Conservation (phyloP, 2,329 filamentous ascomycete genomes). For the Didymella segeticola region DNA sequence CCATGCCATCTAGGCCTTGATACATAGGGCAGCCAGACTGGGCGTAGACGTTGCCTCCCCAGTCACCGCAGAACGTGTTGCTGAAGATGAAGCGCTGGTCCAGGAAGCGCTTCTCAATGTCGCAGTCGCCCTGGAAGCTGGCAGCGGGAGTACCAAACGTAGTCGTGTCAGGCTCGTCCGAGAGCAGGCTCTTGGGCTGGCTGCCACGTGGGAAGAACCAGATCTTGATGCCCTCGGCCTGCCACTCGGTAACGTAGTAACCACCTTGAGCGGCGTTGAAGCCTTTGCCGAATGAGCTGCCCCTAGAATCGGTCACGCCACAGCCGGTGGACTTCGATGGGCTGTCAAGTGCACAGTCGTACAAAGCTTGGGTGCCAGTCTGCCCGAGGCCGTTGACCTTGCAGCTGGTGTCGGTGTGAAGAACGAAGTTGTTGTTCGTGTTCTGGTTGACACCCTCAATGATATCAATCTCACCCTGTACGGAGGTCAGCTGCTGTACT, state of each 20-base stretch:
- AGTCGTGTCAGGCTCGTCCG: slow-evolving; percentile 65
- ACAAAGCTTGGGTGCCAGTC: slow-evolving; percentile 13
- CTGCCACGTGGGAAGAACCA: slow-evolving; percentile 77
- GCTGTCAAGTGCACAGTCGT: slow-evolving; percentile 29
- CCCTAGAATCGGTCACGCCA: slow-evolving; percentile 48
- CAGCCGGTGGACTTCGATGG: slow-evolving; percentile 45
- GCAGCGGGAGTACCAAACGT: slow-evolving; percentile 72
- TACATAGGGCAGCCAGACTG: slow-evolving; percentile 60
- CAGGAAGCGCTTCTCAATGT: slow-evolving; percentile 72
- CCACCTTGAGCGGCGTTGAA: slow-evolving; percentile 58
- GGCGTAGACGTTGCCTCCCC: slow-evolving; percentile 76
- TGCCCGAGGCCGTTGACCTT: slow-evolving; percentile 27
- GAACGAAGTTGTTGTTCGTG: slow-evolving; percentile 30
- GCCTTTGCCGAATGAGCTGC: slow-evolving; percentile 54
- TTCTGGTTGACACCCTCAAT: slow-evolving; percentile 44
- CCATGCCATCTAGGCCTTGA: slow-evolving; percentile 14
- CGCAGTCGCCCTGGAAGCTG: slow-evolving; percentile 73
- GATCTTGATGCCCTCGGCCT: slow-evolving; percentile 69
- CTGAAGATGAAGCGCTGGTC: slow-evolving; percentile 79
- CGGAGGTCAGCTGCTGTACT: too few species aligned
- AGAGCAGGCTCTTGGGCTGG: slow-evolving; percentile 66
- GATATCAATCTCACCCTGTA: slow-evolving; percentile 43
- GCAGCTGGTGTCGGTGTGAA: slow-evolving; percentile 39
- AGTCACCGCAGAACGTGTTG: slow-evolving; percentile 86
- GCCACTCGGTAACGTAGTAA: slow-evolving; percentile 66